Base-by-base conservation (phyloP, 345 rosid species). In the Brassica juncea region DNA sequence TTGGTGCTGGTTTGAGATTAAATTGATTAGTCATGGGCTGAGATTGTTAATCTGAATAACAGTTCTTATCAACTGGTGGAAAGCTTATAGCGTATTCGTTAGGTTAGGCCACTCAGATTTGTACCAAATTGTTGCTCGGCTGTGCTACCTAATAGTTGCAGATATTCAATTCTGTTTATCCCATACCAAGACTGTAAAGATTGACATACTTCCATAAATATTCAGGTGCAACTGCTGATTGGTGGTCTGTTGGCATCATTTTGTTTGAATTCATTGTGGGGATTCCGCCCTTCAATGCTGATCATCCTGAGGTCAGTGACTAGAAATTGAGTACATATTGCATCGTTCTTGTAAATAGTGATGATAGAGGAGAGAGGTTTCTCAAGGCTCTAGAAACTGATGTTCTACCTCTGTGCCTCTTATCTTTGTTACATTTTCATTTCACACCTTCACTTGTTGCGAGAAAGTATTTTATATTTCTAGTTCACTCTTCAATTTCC, bases 231-330 rank as follows among this genome's bases (percentile, higher is more conserved):
- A 87, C 92, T 63, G 95, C 95, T 0, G 99, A 94, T 89, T 94
- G 99, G 99, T 94, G 99, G 99, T 92, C 99, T 60, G 94, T 94
- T 70, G 99, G 97, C 30, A 82, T 94, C 84, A 87, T 92, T 83
- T 83, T 92, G 74, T 94, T 89, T 84, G 98, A 94, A 77, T 37
- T 94, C 77, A 86, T 92, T 79, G 92, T 90, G 59, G 99, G 99
- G 68, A 87, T 86, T 80, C 97, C 99, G 14, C 99, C 97, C 57
- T 94, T 94, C 68, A 89, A 89, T 80, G 99, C 94, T 11, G 91
- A 90, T 8, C 6, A 72, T 69, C 79, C 83, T 62, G 55, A 74
- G 83, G 83, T 80, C 71, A 80, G 79, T 60, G 66, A 52, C 57
- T 52, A n/a, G 57, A 52, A 52, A n/a, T 52, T 52, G 57, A 23